phyloP scores from a whole-genome alignment of 2,329 filamentous ascomycete species.

The Helotiales sp. region DNA sequence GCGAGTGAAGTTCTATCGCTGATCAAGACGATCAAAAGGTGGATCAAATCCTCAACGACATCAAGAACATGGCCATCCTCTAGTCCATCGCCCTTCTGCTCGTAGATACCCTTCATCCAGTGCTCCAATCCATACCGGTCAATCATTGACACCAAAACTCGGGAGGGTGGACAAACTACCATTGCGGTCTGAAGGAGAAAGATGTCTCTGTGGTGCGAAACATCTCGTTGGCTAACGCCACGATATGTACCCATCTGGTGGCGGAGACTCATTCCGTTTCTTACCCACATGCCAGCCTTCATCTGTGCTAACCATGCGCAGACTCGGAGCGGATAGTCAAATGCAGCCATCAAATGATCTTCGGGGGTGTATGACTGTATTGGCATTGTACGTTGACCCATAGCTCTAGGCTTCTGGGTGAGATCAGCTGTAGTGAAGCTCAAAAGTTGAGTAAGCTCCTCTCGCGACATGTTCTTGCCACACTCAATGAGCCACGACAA shows the following conservation, averaged over 20 bases:
- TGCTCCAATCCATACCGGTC: constrained; percentile 88
- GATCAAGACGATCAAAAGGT: constrained; percentile 87
- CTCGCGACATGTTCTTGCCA: constrained; percentile 73
- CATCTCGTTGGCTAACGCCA: constrained; percentile 85
- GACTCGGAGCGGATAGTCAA: constrained; percentile 91
- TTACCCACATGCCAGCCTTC: constrained; percentile 98
- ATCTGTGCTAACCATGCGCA: constrained; percentile 98
- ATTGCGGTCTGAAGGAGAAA: constrained; percentile 91
- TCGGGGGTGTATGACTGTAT: constrained; percentile 66
- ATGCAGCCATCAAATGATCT: constrained; percentile 83
- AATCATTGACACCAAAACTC: constrained; percentile 86
- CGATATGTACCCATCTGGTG: constrained; percentile 96
- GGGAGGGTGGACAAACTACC: constrained; percentile 80
- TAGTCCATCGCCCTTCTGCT: constrained; percentile 71
- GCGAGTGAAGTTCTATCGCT: constrained; percentile 86
- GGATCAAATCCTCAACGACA: constrained; percentile 93
- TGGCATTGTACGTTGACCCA: constrained; percentile 60
- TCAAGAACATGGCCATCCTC: constrained; percentile 91
- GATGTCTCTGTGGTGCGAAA: constrained; percentile 92
- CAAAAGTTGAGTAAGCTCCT: constrained; percentile 71
- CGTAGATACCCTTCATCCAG: constrained; percentile 86
- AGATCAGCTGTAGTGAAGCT: constrained; percentile 75
- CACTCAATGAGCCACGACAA: constrained; percentile 95
- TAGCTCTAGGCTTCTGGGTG: constrained; percentile 64
- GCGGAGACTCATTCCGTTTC: constrained; percentile 92